Evolutionary conservation across 2,329 filamentous ascomycete species (phyloP).

Genomic region (Phaeosphaeria sp.): DNA sequence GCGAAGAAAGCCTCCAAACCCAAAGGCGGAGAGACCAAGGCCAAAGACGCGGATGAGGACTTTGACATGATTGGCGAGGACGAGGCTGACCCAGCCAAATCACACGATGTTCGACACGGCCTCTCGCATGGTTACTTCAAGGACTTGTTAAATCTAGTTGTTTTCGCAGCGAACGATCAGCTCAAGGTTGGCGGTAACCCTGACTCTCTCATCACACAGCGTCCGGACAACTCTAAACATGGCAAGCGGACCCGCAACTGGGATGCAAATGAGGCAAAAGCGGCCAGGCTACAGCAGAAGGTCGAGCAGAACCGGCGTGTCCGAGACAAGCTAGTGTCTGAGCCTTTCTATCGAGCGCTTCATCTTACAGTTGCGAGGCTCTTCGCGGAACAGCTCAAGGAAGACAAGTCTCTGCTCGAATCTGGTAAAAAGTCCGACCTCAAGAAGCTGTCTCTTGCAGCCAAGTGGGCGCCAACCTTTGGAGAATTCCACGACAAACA

Average conservation of each 20-base stretch:
- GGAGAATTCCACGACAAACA: constrained; percentile 65
- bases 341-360: constrained; percentile 59
- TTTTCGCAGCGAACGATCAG: constrained; percentile 58
- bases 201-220: constrained; percentile 49
- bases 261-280: constrained; percentile 29
- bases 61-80: constrained; percentile 56
- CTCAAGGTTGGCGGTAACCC: constrained; percentile 54
- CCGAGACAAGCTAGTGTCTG: constrained; percentile 50
- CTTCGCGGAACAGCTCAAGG: constrained; percentile 62
- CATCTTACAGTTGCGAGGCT: constrained; percentile 62
- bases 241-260: constrained; percentile 27
- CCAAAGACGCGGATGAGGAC: constrained; percentile 32
- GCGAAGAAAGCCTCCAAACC: constrained; percentile 57
- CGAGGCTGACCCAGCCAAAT: constrained; percentile 27
- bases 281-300: constrained; percentile 40
- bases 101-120: constrained; percentile 39
- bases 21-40: constrained; percentile 4
- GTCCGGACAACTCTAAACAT: constrained; percentile 27
- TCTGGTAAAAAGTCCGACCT: constrained; percentile 50
- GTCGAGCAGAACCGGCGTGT: constrained; percentile 52
- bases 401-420: constrained; percentile 55
- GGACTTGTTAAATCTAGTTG: constrained; percentile 65
- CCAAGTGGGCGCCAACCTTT: constrained; percentile 67
- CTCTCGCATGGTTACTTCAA: constrained; percentile 69
- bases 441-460: constrained; percentile 61